Evolutionary conservation across 257 asterid genomes (phyloP).

Genomic region (Nicotiana undulata): DNA sequence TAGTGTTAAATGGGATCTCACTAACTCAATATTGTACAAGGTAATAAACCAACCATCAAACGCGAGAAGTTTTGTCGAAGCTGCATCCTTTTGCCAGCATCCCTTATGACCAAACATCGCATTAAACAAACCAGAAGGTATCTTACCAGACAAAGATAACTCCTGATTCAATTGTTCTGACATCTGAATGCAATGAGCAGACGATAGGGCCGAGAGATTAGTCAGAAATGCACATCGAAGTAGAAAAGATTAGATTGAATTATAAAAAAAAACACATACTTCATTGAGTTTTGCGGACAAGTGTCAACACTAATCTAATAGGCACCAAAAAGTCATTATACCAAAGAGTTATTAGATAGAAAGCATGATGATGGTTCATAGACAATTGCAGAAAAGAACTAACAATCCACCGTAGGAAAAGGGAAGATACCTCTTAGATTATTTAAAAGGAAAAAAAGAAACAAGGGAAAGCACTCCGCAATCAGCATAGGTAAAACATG

Average conservation of each 20-base stretch:
- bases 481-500: not conserved
- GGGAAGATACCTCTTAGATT: not conserved
- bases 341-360: too few species aligned
- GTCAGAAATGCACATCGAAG: not conserved
- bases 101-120: constrained; percentile 81
- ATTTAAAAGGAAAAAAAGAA: not conserved
- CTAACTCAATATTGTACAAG: constrained; percentile 78
- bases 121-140: constrained; percentile 84
- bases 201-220: not conserved
- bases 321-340: not conserved
- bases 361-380: not conserved
- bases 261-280: not conserved
- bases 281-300: not conserved
- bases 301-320: not conserved
- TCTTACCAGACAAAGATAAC: constrained; percentile 69
- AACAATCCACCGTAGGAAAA: not conserved
- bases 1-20: constrained; percentile 50
- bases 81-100: constrained; percentile 87
- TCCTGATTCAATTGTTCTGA: constrained; percentile 80
- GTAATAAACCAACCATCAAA: constrained; percentile 89
- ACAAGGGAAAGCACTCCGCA: not conserved
- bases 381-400: not conserved
- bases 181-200: constrained; percentile 46
- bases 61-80: constrained; percentile 69
- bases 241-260: not conserved